These are phyloP conservation scores for Bretschneidera sinensis DNA, from an alignment of 345 rosid genomes.

Conservation along the genomic window DNA sequence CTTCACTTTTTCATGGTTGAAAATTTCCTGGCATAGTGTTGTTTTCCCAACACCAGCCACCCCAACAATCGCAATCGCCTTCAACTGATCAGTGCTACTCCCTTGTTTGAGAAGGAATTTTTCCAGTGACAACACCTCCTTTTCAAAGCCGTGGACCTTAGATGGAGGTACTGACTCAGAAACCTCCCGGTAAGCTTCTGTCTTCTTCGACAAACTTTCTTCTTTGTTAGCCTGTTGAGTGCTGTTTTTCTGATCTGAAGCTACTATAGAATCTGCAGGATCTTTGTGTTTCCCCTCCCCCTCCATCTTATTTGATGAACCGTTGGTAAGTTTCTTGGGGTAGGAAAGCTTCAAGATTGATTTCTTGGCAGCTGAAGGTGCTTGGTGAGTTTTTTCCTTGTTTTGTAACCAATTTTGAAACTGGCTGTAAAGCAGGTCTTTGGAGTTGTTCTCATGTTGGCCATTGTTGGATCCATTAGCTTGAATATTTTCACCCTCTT, in stretches of 20 bases:
- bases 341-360: background rate
- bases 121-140: slow-evolving; percentile 23
- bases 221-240: background rate
- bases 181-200: background rate
- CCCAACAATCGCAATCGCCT: slow-evolving; percentile 39
- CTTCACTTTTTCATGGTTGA: slow-evolving; percentile 22
- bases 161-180: background rate
- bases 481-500: background rate
- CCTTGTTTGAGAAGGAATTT: slow-evolving; percentile 20
- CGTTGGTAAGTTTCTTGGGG: background rate
- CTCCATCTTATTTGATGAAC: too few species aligned
- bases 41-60: slow-evolving; percentile 46
- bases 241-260: background rate
- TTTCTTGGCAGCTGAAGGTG: background rate
- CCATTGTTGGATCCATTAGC: background rate
- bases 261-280: too few species aligned
- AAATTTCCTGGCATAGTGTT: slow-evolving; percentile 33
- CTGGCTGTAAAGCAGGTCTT: background rate
- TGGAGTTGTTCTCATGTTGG: background rate
- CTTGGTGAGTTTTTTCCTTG: background rate
- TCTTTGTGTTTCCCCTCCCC: too few species aligned
- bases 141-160: slow-evolving; percentile 19
- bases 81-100: slow-evolving; percentile 20
- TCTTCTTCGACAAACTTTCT: background rate
- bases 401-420: background rate